Conservation (phyloP, 495 filamentous ascomycete species). For the Penicillium pulvis region DNA sequence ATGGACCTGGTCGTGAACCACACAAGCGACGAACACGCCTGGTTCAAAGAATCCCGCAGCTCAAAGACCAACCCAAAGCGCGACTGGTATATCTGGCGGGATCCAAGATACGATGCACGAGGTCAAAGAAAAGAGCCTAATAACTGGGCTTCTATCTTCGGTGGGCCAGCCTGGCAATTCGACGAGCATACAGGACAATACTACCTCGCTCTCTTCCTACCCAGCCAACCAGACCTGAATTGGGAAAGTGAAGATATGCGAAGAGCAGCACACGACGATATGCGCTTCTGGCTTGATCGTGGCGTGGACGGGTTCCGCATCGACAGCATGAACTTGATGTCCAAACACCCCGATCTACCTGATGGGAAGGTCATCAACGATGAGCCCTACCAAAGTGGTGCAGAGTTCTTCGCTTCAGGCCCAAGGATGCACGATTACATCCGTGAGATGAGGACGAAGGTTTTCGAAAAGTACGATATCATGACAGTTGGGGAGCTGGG, state of each 20-base stretch:
- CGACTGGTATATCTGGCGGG: slow-evolving; percentile 64
- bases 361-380: slow-evolving; percentile 45
- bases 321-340: slow-evolving; percentile 58
- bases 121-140: slow-evolving; percentile 56
- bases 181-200: slow-evolving; percentile 54
- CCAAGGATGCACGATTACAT: slow-evolving; percentile 54
- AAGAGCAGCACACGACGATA: slow-evolving; percentile 44
- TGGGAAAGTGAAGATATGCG: slow-evolving; percentile 54
- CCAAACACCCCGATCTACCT: slow-evolving; percentile 44
- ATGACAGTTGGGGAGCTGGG: slow-evolving; percentile 68
- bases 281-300: slow-evolving; percentile 56
- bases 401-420: slow-evolving; percentile 47
- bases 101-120: slow-evolving; percentile 42
- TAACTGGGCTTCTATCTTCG: slow-evolving; percentile 59
- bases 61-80: slow-evolving; percentile 52
- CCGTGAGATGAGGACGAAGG: slow-evolving; percentile 42
- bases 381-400: slow-evolving; percentile 43
- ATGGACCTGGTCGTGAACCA: slow-evolving; percentile 64
- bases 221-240: slow-evolving; percentile 57
- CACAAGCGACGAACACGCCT: slow-evolving; percentile 57
- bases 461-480: slow-evolving; percentile 58
- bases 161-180: slow-evolving; percentile 52
- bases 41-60: slow-evolving; percentile 56
- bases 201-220: slow-evolving; percentile 53
- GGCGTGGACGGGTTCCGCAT: slow-evolving; percentile 58